A percentile compares a stretch with the other conserved stretches of the same genome.
These are phyloP conservation scores for Toxicodendron radicans DNA, from an alignment of 345 rosid genomes.

Conservation along the genomic window DNA sequence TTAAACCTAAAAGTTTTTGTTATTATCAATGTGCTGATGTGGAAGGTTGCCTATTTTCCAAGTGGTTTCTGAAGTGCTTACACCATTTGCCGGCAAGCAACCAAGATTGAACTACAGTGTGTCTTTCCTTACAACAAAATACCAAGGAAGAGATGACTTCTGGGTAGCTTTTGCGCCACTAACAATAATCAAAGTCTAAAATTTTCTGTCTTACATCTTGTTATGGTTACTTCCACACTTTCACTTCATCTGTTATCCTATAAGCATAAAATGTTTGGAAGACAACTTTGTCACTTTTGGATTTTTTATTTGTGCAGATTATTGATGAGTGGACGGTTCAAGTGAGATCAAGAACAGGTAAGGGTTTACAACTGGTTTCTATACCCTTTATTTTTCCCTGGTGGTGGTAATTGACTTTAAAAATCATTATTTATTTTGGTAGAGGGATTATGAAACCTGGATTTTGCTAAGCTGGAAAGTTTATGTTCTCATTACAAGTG, in stretches of 20 bases:
- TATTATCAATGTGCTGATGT: background rate
- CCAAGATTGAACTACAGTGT: conserved; percentile 32
- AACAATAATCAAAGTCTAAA: conserved; percentile 21
- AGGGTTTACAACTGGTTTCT: conserved; percentile 5
- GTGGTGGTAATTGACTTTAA: background rate
- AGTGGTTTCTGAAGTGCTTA: conserved; percentile 35
- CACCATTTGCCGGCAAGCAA: conserved; percentile 64
- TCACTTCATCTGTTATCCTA: conserved; percentile 2
- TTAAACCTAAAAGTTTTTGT: background rate
- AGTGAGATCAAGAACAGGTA: conserved; percentile 73
- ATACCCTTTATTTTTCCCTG: background rate
- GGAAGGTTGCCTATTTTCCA: conserved; percentile 53
- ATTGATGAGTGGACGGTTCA: conserved; percentile 86
- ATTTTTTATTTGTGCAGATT: conserved; percentile 42
- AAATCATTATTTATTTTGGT: background rate
- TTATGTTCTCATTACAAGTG: background rate
- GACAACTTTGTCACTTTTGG: conserved; percentile 11
- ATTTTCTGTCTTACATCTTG: background rate
- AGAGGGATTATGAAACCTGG: background rate
- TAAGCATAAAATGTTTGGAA: background rate
- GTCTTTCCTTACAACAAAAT: conserved; percentile 18
- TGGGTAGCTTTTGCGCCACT: conserved; percentile 24
- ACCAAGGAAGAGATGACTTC: conserved; percentile 16
- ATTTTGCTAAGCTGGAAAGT: background rate
- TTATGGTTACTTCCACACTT: background rate